A percentile compares a stretch with the other conserved stretches of the same genome.
These are phyloP conservation scores for Thecamonas trahens DNA, from an alignment of 78 protist species.

Conservation along the genomic window DNA sequence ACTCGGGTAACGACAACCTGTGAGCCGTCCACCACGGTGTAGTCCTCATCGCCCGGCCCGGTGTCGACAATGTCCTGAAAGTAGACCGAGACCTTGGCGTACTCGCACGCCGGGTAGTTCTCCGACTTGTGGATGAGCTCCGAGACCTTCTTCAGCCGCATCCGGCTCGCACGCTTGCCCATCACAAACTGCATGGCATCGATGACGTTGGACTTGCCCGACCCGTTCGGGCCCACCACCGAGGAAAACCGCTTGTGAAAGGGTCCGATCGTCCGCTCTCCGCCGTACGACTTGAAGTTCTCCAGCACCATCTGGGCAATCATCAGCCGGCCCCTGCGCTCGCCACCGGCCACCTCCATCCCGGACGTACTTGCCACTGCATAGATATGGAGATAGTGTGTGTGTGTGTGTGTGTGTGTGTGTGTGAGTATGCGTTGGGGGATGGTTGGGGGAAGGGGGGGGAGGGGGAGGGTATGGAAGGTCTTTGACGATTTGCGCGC, in stretches of 20 bases:
- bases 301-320: slow-evolving; percentile 80
- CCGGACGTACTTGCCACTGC: too few relatives aligned
- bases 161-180: slow-evolving; percentile 84
- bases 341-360: background rate
- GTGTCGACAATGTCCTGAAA: slow-evolving; percentile 87
- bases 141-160: slow-evolving; percentile 84
- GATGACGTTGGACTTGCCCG: slow-evolving; percentile 98
- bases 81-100: slow-evolving; percentile 83
- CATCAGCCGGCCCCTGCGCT: slow-evolving; percentile 57
- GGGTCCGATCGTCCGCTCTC: slow-evolving; percentile 85
- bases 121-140: slow-evolving; percentile 96
- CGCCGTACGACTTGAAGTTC: slow-evolving; percentile 96
- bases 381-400: too few relatives aligned
- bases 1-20: slow-evolving; percentile 79
- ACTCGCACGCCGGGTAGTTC: slow-evolving; percentile 31
- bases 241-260: slow-evolving; percentile 92
- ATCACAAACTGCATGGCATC: slow-evolving; percentile 98
- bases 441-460: too few relatives aligned
- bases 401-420: too few relatives aligned
- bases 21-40: slow-evolving; percentile 50
- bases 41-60: slow-evolving; percentile 35
- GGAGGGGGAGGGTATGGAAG: too few relatives aligned
- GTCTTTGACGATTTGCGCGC: too few relatives aligned
- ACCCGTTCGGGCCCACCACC: slow-evolving; percentile 99
- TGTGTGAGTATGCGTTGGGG: too few relatives aligned